Conservation (phyloP, 2,329 filamentous ascomycete species). For the Aspergillus caelatus region DNA sequence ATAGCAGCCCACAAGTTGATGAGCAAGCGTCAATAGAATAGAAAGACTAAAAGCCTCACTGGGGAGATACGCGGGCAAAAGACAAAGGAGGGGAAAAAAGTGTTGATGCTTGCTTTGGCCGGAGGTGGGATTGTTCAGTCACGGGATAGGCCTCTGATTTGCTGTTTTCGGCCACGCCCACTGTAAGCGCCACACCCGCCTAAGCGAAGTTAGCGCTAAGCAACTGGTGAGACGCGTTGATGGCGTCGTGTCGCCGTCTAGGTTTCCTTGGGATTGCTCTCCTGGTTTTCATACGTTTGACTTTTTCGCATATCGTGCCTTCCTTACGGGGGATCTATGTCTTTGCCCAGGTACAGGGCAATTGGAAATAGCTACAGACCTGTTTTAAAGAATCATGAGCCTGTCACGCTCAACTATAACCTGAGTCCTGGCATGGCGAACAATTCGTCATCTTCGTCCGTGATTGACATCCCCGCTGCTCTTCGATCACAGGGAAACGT, state of each 20-base stretch:
- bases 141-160: slow-evolving; percentile 21
- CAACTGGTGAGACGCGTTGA: neutral
- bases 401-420: neutral
- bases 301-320: neutral
- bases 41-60: slow-evolving; percentile 6
- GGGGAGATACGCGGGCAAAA: slow-evolving; percentile 13
- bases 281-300: neutral
- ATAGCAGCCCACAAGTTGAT: slow-evolving; percentile 21
- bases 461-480: slow-evolving; percentile 49
- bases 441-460: neutral
- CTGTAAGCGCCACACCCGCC: slow-evolving; percentile 27
- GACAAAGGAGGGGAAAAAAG: slow-evolving; percentile 29
- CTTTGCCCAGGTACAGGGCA: neutral
- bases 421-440: neutral
- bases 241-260: neutral
- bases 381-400: neutral
- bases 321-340: neutral
- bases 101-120: slow-evolving; percentile 16
- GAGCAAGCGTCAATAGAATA: slow-evolving; percentile 22
- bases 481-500: slow-evolving; percentile 42
- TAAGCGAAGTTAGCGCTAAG: slow-evolving; percentile 29
- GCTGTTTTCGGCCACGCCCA: slow-evolving; percentile 23
- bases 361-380: neutral
- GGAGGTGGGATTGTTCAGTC: slow-evolving; percentile 26
- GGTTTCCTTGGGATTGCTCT: neutral